Evolutionary conservation across 768 basidiomycete species (phyloP), one percentile per base, ranked within the genome.

Genomic region (Suillus discolor): DNA sequence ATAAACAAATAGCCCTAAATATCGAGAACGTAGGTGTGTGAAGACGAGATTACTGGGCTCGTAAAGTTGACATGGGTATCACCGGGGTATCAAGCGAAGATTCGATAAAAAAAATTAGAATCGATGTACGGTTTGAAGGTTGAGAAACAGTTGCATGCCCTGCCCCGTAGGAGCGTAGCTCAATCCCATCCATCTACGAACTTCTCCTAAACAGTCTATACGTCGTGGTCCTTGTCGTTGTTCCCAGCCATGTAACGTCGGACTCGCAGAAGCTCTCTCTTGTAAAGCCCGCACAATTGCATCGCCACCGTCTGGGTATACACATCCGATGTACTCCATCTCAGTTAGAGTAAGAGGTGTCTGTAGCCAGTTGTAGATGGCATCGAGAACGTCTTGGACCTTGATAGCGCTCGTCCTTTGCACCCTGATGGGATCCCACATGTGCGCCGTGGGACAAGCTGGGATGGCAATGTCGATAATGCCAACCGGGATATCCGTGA

Each of bases 321-420:
- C 25, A 0, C 59, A 6, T 57, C 65, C 63, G 20, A 80, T 60
- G 53, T 73, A 67, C 4, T 61, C 62, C 57, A 74, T 73, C 57
- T 81, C 76, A 0, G 65, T 54, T 9, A 66, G 66, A 6, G 80
- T 80, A 53, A 89, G 69, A 3, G 79, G 80, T 31, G 64, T 70
- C 64, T 80, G 84, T 71, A 87, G 80, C 71, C 85, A 86, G 0
- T 72, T 70, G 68, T 84, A 80, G 20, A 89, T 80, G 11, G 80
- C 83, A 44, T 82, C 75, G 28, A 89, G 74, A 67, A 87, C 57
- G 67, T 86, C 84, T 12, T 81, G 70, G 59, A 87, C 69, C 45
- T 79, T 65, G 64, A 89, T 80, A 0, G 83, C 83, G 2, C 85
- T 84, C 1, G 59, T 20, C 41, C 3, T 42, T 13, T 60, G 59